phyloP scores from a whole-genome alignment of 495 filamentous ascomycete genomes.

The Penicillium manginii region DNA sequence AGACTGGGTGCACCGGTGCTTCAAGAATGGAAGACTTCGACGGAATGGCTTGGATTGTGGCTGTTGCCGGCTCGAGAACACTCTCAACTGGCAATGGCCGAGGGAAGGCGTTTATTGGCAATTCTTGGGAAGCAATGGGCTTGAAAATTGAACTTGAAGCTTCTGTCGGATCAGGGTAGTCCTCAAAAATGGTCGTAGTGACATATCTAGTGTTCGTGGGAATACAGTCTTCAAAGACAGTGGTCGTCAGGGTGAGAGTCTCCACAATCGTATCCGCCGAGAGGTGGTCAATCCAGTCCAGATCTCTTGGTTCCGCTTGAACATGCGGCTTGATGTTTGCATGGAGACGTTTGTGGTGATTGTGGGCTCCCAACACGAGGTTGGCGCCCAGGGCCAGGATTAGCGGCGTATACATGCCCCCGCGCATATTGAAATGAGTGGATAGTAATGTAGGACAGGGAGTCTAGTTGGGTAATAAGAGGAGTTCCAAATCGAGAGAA shows the following conservation, averaged over 20 bases:
- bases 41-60: background rate
- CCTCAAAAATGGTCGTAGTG: slow-evolving; percentile 17
- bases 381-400: slow-evolving; percentile 24
- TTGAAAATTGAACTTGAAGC: background rate
- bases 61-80: background rate
- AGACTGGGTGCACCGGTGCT: background rate
- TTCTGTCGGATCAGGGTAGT: background rate
- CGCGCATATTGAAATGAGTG: slow-evolving; percentile 31
- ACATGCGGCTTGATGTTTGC: slow-evolving; percentile 15
- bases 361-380: slow-evolving; percentile 28
- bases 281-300: slow-evolving; percentile 11
- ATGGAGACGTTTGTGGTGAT: slow-evolving; percentile 25
- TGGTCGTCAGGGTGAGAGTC: slow-evolving; percentile 32
- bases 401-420: slow-evolving; percentile 25
- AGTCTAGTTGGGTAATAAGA: background rate
- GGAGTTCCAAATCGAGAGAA: background rate
- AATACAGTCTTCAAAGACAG: slow-evolving; percentile 25
- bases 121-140: background rate
- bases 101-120: background rate
- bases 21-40: background rate
- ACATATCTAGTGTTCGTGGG: slow-evolving; percentile 18
- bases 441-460: background rate
- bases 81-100: background rate
- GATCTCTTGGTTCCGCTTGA: slow-evolving; percentile 10
- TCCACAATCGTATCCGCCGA: slow-evolving; percentile 24